These are phyloP conservation scores for Hippophae rhamnoides DNA, from an alignment of 306 rosid genomes.

Conservation along the genomic window DNA sequence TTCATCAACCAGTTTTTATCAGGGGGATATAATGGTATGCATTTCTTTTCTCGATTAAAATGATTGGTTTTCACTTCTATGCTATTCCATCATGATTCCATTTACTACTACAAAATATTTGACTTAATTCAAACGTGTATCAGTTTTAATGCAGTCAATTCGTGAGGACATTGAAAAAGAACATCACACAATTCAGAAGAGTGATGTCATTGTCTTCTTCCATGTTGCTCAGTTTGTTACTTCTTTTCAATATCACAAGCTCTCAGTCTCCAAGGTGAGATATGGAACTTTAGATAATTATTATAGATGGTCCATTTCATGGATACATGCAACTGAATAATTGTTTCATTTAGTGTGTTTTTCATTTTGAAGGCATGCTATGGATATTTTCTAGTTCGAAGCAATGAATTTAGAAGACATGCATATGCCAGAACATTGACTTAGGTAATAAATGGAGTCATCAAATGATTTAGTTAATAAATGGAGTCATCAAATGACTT, in stretches of 20 bases:
- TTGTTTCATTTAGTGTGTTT: too few species aligned
- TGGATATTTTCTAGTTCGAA: too few species aligned
- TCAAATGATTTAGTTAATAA: too few species aligned
- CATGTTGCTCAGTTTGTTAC: conserved; percentile 80
- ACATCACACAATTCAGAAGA: conserved; percentile 61
- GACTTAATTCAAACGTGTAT: conserved; percentile 18
- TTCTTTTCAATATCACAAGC: conserved; percentile 71
- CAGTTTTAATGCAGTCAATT: conserved; percentile 79
- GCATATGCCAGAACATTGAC: too few species aligned
- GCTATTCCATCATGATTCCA: conserved; percentile 13
- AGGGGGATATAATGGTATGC: conserved; percentile 74
- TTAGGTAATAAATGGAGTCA: too few species aligned
- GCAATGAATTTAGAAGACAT: too few species aligned
- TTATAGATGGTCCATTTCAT: neutral
- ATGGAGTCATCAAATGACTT: too few species aligned
- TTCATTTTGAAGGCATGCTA: too few species aligned
- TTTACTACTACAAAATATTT: conserved; percentile 13
- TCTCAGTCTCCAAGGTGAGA: conserved; percentile 71
- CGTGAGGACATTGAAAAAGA: conserved; percentile 76
- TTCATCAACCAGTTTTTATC: conserved; percentile 67
- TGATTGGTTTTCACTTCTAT: conserved; percentile 1
- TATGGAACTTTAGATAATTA: conserved; percentile 1
- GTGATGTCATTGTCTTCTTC: conserved; percentile 67
- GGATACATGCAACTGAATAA: neutral
- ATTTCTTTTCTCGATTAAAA: conserved; percentile 1